phyloP scores from a whole-genome alignment of 1,284 basidiomycete species.

The Sparassis latifolia region DNA sequence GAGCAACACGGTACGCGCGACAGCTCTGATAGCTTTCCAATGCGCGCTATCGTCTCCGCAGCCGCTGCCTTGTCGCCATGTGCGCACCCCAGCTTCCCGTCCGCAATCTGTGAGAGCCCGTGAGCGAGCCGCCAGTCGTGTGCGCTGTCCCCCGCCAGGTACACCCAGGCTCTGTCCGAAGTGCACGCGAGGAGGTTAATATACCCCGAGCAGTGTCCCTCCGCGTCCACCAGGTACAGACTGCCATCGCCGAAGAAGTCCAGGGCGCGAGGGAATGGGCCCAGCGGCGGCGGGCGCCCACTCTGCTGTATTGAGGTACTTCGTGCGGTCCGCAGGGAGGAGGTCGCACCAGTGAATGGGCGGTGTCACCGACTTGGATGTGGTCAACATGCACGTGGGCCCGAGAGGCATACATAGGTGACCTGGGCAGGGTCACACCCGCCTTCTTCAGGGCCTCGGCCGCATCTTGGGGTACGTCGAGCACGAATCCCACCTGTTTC shows the following conservation, averaged over 20 bases:
- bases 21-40: conserved; percentile 31
- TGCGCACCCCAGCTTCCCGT: conserved; percentile 27
- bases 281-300: conserved; percentile 24
- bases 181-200: conserved; percentile 50
- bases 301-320: conserved; percentile 14
- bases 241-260: conserved; percentile 55
- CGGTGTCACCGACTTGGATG: conserved; percentile 38
- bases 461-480: conserved; percentile 1
- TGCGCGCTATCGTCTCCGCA: conserved; percentile 33
- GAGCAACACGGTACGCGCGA: conserved; percentile 41
- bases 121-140: conserved; percentile 48
- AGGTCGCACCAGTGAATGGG: conserved; percentile 39
- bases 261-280: conserved; percentile 43
- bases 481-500: neutral
- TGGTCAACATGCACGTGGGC: conserved; percentile 34
- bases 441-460: conserved; percentile 40
- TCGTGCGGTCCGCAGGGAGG: conserved; percentile 37
- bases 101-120: conserved; percentile 37
- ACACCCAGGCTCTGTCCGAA: conserved; percentile 53
- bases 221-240: conserved; percentile 48
- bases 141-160: conserved; percentile 47
- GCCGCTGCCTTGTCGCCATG: conserved; percentile 39
- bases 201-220: conserved; percentile 49
- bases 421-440: conserved; percentile 36
- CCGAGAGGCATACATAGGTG: conserved; percentile 39